These are phyloP conservation scores for Boletus huronensis DNA, from an alignment of 768 basidiomycete genomes.

Conservation along the genomic window DNA sequence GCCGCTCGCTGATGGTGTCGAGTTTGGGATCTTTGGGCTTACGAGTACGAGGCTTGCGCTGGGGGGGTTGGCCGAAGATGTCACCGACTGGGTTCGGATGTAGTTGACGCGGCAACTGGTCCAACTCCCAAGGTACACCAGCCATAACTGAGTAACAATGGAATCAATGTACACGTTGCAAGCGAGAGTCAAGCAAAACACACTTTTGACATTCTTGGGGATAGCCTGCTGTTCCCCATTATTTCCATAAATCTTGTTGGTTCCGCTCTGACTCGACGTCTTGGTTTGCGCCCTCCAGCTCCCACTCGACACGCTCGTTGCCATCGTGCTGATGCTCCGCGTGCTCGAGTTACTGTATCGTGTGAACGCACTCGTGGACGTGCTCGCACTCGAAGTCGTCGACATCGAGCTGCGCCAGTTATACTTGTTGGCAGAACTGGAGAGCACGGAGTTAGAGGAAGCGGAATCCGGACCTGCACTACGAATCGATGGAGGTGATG, in stretches of 20 bases:
- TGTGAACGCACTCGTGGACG: slow-evolving; percentile 71
- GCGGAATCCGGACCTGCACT: slow-evolving; percentile 45
- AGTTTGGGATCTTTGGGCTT: slow-evolving; percentile 65
- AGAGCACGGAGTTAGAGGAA: slow-evolving; percentile 60
- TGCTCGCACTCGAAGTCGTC: slow-evolving; percentile 64
- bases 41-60: slow-evolving; percentile 63
- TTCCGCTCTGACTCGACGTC: slow-evolving; percentile 13
- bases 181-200: slow-evolving; percentile 30
- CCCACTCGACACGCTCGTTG: slow-evolving; percentile 71
- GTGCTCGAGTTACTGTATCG: slow-evolving; percentile 68
- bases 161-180: neutral
- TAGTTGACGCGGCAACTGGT: slow-evolving; percentile 64
- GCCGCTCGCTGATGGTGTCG: slow-evolving; percentile 75
- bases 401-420: slow-evolving; percentile 81
- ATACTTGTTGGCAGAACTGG: slow-evolving; percentile 36
- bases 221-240: slow-evolving; percentile 29
- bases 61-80: slow-evolving; percentile 52
- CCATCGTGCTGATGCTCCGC: slow-evolving; percentile 74
- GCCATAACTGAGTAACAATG: slow-evolving; percentile 52
- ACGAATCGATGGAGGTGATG: slow-evolving; percentile 60
- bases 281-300: slow-evolving; percentile 62
- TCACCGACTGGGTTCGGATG: slow-evolving; percentile 60
- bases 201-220: slow-evolving; percentile 81
- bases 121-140: slow-evolving; percentile 74
- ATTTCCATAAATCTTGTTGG: slow-evolving; percentile 11